Evolutionary conservation across 805 yeast species (phyloP).

Genomic region (Yarrowia yakushimensis): DNA sequence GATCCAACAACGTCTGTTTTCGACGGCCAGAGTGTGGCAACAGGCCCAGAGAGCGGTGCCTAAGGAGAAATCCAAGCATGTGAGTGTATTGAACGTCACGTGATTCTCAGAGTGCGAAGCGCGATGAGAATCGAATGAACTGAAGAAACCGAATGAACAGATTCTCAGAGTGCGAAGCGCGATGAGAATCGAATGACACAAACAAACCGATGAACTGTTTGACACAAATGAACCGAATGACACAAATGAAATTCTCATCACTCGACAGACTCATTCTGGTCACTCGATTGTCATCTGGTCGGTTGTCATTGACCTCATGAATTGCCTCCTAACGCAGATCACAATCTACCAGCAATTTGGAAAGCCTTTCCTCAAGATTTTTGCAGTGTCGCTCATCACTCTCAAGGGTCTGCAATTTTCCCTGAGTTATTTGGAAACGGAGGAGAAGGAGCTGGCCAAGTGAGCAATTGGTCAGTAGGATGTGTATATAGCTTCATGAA

Average conservation of each 20-base stretch:
- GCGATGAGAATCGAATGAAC: no score
- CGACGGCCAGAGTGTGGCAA: not conserved
- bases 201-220: no score
- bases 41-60: conserved; percentile 1
- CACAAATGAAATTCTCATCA: no score
- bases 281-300: no score
- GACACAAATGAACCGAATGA: no score
- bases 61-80: not conserved
- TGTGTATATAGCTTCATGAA: no score
- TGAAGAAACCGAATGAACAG: no score
- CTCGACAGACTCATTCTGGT: no score
- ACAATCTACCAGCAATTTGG: conserved; percentile 30
- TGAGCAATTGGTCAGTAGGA: not conserved
- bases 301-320: no score
- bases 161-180: not conserved
- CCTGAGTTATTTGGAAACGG: conserved; percentile 1
- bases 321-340: conserved; percentile 24
- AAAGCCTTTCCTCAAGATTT: conserved; percentile 30
- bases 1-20: conserved; percentile 7
- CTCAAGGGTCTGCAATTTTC: conserved; percentile 28
- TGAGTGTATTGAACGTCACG: no score
- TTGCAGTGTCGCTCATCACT: conserved; percentile 29
- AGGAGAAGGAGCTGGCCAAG: conserved; percentile 17
- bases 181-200: no score
- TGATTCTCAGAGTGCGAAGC: not conserved